A percentile compares a stretch with the other conserved stretches of the same genome.
Evolutionary conservation across 164 flowering plant genomes (phyloP).

Genomic region (Chloranthus sessilifolius): DNA sequence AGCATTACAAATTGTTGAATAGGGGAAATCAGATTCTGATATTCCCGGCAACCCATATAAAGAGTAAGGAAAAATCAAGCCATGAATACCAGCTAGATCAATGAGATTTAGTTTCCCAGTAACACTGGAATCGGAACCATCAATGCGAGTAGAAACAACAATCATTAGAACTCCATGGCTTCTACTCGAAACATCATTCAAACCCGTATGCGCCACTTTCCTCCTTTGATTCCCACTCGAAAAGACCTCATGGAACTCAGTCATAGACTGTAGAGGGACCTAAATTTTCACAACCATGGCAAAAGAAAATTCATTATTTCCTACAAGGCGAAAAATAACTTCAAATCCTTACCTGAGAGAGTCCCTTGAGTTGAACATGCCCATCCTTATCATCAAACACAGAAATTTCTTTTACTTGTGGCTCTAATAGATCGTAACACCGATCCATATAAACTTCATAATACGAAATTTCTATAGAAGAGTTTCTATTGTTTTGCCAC

Average conservation of each 20-base stretch:
- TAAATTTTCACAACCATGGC: slow-evolving; percentile 1
- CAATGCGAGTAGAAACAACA: slow-evolving; percentile 43
- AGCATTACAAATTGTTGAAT: not conserved
- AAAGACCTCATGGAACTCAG: slow-evolving; percentile 55
- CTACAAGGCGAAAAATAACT: not conserved
- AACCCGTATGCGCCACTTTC: slow-evolving; percentile 77
- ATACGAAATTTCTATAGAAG: slow-evolving; percentile 62
- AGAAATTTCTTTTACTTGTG: slow-evolving; percentile 53
- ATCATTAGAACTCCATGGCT: slow-evolving; percentile 92
- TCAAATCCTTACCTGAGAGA: slow-evolving; percentile 33
- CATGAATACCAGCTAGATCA: slow-evolving; percentile 75
- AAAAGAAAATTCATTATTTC: not conserved
- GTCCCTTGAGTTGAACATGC: slow-evolving; percentile 71
- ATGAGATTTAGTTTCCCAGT: slow-evolving; percentile 88
- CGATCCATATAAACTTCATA: slow-evolving; percentile 90
- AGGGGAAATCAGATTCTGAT: not conserved
- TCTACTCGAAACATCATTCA: slow-evolving; percentile 92
- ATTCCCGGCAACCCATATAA: not conserved
- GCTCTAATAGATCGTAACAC: slow-evolving; percentile 80
- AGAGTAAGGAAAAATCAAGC: no score
- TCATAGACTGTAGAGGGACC: slow-evolving; percentile 53
- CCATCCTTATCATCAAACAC: slow-evolving; percentile 80
- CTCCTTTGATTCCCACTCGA: slow-evolving; percentile 61
- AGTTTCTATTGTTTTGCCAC: slow-evolving; percentile 42
- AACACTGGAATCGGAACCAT: slow-evolving; percentile 27